phyloP scores from a whole-genome alignment of 306 rosid species.

The Boehmeria nivea region DNA sequence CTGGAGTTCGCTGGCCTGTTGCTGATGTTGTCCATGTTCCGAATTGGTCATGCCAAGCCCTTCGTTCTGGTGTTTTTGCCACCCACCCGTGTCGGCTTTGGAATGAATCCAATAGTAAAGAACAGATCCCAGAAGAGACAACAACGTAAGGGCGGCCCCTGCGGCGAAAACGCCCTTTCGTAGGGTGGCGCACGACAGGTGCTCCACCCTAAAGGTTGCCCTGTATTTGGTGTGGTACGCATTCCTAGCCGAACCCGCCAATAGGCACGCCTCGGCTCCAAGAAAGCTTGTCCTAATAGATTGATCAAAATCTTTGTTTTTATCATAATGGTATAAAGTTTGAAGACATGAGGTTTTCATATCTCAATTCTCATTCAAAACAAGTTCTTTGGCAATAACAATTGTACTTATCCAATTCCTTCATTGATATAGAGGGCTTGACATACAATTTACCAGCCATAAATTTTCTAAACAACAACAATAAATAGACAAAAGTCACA shows the following conservation, averaged over 20 bases:
- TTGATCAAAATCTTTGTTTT: neutral
- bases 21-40: conserved; percentile 36
- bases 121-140: conserved; percentile 61
- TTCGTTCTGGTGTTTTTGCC: conserved; percentile 83
- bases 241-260: conserved; percentile 94
- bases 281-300: conserved; percentile 62
- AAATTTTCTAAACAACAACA: too few species aligned
- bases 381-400: too few species aligned
- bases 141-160: conserved; percentile 73
- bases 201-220: conserved; percentile 18
- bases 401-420: too few species aligned
- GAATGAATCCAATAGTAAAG: conserved; percentile 79
- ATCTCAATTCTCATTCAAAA: too few species aligned
- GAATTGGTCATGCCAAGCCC: conserved; percentile 57
- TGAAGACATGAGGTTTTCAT: neutral
- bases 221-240: conserved; percentile 90
- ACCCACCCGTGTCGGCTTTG: conserved; percentile 88
- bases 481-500: neutral
- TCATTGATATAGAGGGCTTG: too few species aligned
- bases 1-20: conserved; percentile 35
- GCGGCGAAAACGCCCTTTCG: conserved; percentile 98
- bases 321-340: conserved; percentile 6
- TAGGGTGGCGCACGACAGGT: conserved; percentile 74
- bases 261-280: conserved; percentile 87
- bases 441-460: too few species aligned